Evolutionary conservation across 2,329 filamentous ascomycete species (phyloP), one percentile per base, ranked within the genome.

Genomic region (Nectriaceae sp.): DNA sequence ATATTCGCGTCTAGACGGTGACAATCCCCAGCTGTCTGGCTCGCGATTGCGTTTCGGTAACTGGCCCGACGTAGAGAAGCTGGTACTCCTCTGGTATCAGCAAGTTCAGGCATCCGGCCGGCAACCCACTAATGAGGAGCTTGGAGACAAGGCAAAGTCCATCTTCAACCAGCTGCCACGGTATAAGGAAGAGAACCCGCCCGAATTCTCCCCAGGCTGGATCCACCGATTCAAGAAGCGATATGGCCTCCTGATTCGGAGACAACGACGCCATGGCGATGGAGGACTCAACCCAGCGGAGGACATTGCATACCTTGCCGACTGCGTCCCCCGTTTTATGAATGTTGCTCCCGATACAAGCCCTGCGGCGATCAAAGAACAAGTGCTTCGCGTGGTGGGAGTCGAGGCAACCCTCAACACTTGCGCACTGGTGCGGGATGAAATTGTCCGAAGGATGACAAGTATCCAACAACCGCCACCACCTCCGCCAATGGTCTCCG

Each of bases 191-290:
- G 79, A 84, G 62, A 66, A 67, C n/a, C 70, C 80, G 2, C 81
- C 81, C 40, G 81, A 84, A 64, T 84, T 84, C 63, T 83, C 80
- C 0, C 81, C 81, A 0, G 81, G 81, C 35, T 84, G 81, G 81
- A 84, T 84, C 49, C 81, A 84, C 57, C 75, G 81, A 29, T 84
- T 84, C 69, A 84, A 84, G 68, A 84, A 83, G 63, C 75, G 81
- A 11, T 84, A 84, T 50, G 80, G 80, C 0, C 70, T 84, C 15
- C 69, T 84, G 16, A 75, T 83, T 40, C 65, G 80, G 29, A 77
- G 80, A 43, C 79, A 83, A 57, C 76, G 80, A 18, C 75, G 79
- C 1, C 75, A 77, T 54, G 74, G 74, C 18, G 75, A 75, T 42
- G 72, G 70, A 1, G 70, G 70, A 16, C 54, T 71, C 31, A 77